phyloP scores from a whole-genome alignment of 257 asterid genomes.

The Nicotiana benthamiana region DNA sequence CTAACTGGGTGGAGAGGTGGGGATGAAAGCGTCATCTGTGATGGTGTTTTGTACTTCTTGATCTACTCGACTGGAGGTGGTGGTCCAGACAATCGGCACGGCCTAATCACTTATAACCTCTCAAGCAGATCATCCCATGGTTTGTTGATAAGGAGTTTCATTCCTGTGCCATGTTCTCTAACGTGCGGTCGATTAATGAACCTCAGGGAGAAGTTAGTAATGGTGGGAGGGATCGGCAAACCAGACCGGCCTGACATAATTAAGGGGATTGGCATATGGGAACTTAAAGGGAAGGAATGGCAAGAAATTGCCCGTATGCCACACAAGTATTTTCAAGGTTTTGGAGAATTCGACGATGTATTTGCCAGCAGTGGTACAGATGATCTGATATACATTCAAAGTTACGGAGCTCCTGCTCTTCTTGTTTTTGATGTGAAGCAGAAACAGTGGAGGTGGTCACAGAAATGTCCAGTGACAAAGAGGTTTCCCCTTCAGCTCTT shows the following conservation, averaged over 20 bases:
- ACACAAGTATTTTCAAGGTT: slow-evolving; percentile 77
- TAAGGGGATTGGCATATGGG: slow-evolving; percentile 89
- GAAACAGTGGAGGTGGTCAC: slow-evolving; percentile 89
- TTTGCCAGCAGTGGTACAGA: slow-evolving; percentile 87
- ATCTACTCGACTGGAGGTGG: slow-evolving; percentile 65
- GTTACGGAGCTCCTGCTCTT: slow-evolving; percentile 81
- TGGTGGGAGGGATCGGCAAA: slow-evolving; percentile 95
- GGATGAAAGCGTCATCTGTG: slow-evolving; percentile 83
- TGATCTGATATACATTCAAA: slow-evolving; percentile 79
- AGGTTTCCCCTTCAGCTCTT: slow-evolving; percentile 94
- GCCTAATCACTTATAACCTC: slow-evolving; percentile 55
- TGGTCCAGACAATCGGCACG: slow-evolving; percentile 57
- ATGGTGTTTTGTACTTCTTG: slow-evolving; percentile 64
- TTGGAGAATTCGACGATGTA: slow-evolving; percentile 92
- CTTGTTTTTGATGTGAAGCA: slow-evolving; percentile 55
- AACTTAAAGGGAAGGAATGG: slow-evolving; percentile 64
- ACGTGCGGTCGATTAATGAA: slow-evolving; percentile 93
- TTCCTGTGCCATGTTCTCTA: slow-evolving; percentile 74
- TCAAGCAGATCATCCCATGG: slow-evolving; percentile 29
- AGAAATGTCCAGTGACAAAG: slow-evolving; percentile 77
- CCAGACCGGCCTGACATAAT: slow-evolving; percentile 74
- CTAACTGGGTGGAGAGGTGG: slow-evolving; percentile 89
- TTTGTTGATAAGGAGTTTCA: slow-evolving; percentile 49
- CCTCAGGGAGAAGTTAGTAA: slow-evolving; percentile 59
- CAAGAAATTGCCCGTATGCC: slow-evolving; percentile 82